These are phyloP conservation scores for Discostella stelligeroides DNA, from an alignment of 108 stramenopile species.

Conservation along the genomic window DNA sequence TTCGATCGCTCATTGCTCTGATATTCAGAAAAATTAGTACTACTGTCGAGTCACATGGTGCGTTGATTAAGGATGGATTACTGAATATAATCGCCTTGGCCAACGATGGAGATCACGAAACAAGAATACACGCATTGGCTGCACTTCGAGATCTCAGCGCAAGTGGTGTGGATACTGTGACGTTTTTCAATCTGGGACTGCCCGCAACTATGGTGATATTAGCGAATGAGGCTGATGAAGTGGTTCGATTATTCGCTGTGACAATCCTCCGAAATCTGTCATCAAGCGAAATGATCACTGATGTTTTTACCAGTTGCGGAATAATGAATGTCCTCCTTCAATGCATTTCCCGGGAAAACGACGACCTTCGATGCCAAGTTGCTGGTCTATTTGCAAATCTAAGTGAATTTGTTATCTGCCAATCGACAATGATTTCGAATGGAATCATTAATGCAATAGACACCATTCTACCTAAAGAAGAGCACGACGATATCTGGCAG, in stretches of 20 bases:
- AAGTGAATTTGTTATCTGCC: conserved; percentile 69
- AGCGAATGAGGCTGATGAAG: conserved; percentile 51
- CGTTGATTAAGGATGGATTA: conserved; percentile 55
- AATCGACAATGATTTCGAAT: conserved; percentile 62
- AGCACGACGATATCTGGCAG: conserved; percentile 65
- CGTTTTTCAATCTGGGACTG: conserved; percentile 69
- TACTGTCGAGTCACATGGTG: conserved; percentile 56
- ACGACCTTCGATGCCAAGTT: conserved; percentile 72
- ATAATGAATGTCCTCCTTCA: conserved; percentile 58
- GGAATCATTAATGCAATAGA: conserved; percentile 63
- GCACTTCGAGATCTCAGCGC: conserved; percentile 77
- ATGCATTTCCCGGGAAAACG: conserved; percentile 60
- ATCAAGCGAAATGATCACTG: conserved; percentile 53
- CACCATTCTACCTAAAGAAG: conserved; percentile 60
- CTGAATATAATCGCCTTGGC: conserved; percentile 62
- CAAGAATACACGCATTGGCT: conserved; percentile 69
- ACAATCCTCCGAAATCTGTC: conserved; percentile 78
- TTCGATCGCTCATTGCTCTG: conserved; percentile 73
- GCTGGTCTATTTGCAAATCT: conserved; percentile 81
- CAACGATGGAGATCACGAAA: conserved; percentile 56
- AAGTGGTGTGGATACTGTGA: conserved; percentile 60
- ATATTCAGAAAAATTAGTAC: conserved; percentile 74
- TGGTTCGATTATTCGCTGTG: conserved; percentile 68
- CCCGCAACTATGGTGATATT: conserved; percentile 59
- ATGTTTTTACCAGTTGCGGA: conserved; percentile 54